Base-by-base conservation (phyloP, 495 filamentous ascomycete species). In the Hypoxylon crocopeplum region DNA sequence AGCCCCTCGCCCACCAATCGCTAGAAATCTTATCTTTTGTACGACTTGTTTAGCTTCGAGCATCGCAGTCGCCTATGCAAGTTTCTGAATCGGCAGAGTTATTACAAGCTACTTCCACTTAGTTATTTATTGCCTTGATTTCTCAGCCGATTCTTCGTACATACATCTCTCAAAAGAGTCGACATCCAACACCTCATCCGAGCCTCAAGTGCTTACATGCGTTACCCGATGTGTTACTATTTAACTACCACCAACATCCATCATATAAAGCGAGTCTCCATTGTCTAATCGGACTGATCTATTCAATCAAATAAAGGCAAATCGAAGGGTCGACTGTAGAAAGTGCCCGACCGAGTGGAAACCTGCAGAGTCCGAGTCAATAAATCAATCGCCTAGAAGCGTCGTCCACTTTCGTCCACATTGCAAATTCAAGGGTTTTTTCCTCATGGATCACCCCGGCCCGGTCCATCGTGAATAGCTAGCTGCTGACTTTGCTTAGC, bases 361-460 rank as follows among this genome's bases (percentile, higher is more conserved):
- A 57, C 59, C 53, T 63, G 60, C 53, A 57, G 21, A 33, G 19
- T 37, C 48, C 48, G 49, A 55, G 61, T 64, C 61, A 59, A 59
- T 49, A 63, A 56, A 27, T 53, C 15, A 16, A 3, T n/a, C 3
- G 3, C 3, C 5, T 5, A 34, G n/a, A 34, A n/a, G 12, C 32
- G 3, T 56, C 50, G 49, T 53, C 58, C 58, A 56, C 58, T 50
- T 51, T 62, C 48, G 27, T 58, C 41, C 53, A 49, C 41, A 41
- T 47, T 48, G 17, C 24, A 40, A 41, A 19, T 17, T 37, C 25
- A 41, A 40, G 45, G 45, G 48, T 34, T 39, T 54, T 46, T 59
- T 48, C 38, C 61, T 59, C 55, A 64, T 64, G 61, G 61, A 64
- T 64, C n/a, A 56, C 55, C 61, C 55, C 39, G 61, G 55, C 49